These are phyloP conservation scores for Stephania cephalantha DNA, from an alignment of 164 flowering plant genomes.

Conservation along the genomic window DNA sequence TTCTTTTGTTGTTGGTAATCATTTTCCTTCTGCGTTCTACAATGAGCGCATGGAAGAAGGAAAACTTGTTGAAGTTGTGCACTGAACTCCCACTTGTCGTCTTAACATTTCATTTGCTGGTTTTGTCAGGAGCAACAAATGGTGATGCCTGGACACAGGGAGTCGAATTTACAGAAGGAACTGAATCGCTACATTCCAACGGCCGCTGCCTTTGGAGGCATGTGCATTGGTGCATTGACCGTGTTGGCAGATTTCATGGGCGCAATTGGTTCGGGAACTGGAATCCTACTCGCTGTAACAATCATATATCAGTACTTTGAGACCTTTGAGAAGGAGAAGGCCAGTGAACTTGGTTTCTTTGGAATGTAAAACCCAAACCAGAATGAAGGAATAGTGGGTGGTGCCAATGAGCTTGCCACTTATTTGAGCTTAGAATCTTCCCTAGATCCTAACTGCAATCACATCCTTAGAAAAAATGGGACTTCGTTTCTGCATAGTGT, in stretches of 20 bases:
- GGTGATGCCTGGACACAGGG: slow-evolving; percentile 78
- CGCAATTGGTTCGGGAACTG: slow-evolving; percentile 77
- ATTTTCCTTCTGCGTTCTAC: too few relatives aligned
- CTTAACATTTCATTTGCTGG: not conserved
- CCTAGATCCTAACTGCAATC: not conserved
- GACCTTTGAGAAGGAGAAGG: slow-evolving; percentile 70
- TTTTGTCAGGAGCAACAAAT: slow-evolving; percentile 57
- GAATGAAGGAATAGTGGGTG: not conserved
- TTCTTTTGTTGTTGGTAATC: too few relatives aligned
- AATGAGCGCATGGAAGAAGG: too few relatives aligned
- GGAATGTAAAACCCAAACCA: slow-evolving; percentile 1
- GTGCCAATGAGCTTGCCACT: not conserved
- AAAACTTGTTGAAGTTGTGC: too few relatives aligned
- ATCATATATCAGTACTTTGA: slow-evolving; percentile 70
- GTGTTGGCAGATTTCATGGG: slow-evolving; percentile 81
- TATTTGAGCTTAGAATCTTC: not conserved
- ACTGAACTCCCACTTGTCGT: not conserved
- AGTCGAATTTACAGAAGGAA: slow-evolving; percentile 59
- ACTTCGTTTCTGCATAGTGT: not conserved
- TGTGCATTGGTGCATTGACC: slow-evolving; percentile 71
- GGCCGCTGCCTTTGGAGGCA: slow-evolving; percentile 73
- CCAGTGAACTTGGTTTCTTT: slow-evolving; percentile 48
- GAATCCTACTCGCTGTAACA: slow-evolving; percentile 63
- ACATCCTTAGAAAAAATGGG: not conserved
- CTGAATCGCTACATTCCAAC: slow-evolving; percentile 71